These are phyloP conservation scores for Fraxinus nigra DNA, from an alignment of 305 asterid species.

Conservation along the genomic window DNA sequence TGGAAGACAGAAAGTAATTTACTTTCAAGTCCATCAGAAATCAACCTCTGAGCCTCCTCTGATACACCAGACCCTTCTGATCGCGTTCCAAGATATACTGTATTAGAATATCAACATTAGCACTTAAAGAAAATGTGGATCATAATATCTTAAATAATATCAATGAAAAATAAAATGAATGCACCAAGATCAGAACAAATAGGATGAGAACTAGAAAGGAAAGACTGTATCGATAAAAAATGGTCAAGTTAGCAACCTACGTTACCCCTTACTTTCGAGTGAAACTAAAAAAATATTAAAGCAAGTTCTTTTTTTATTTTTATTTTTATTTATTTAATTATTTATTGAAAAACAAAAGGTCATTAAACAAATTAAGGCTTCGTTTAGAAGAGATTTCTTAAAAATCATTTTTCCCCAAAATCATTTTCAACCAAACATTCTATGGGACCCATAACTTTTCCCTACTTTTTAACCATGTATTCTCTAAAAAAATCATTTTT, in stretches of 20 bases:
- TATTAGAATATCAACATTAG: slow-evolving; percentile 29
- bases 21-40: slow-evolving; percentile 67
- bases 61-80: slow-evolving; percentile 48
- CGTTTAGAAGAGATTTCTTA: not conserved
- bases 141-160: not conserved
- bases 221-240: not conserved
- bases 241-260: not conserved
- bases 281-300: not conserved
- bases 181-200: not conserved
- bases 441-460: not conserved
- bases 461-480: not conserved
- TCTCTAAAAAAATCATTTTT: not conserved
- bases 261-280: not conserved
- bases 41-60: slow-evolving; percentile 67
- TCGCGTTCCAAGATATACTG: slow-evolving; percentile 54
- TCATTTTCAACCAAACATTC: not conserved
- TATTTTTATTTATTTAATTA: not conserved
- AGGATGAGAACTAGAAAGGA: not conserved
- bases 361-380: not conserved
- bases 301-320: not conserved
- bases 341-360: not conserved
- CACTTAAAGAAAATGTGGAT: slow-evolving; percentile 14
- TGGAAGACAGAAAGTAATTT: slow-evolving; percentile 57
- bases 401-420: not conserved
- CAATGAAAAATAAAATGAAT: not conserved